A percentile compares a stretch with the other conserved stretches of the same genome.
These are phyloP conservation scores for Aspergillus campestris DNA, from an alignment of 495 filamentous ascomycete species.

Conservation along the genomic window DNA sequence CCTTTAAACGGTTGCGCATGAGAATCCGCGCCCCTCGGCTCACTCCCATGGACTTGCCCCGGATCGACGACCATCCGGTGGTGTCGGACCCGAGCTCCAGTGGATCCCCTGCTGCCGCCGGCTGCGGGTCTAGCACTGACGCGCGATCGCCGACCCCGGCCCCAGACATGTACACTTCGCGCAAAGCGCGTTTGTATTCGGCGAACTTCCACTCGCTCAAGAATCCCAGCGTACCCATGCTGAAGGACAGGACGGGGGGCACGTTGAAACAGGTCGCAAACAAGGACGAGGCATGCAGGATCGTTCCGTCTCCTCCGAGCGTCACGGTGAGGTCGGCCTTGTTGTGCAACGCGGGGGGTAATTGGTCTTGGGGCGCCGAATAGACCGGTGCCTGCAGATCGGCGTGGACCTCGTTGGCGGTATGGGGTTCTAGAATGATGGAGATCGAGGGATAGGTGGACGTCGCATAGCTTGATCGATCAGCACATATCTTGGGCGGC, in stretches of 20 bases:
- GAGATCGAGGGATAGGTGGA: slow-evolving; percentile 70
- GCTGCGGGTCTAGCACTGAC: slow-evolving; percentile 17
- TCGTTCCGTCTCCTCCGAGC: slow-evolving; percentile 91
- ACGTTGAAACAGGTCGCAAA: slow-evolving; percentile 77
- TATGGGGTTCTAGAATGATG: slow-evolving; percentile 72
- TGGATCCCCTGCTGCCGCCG: slow-evolving; percentile 9
- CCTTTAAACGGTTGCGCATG: slow-evolving; percentile 75
- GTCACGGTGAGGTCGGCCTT: slow-evolving; percentile 85
- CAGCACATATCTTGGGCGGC: slow-evolving; percentile 1
- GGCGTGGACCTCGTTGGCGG: slow-evolving; percentile 66
- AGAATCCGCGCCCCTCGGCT: slow-evolving; percentile 68
- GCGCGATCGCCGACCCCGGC: slow-evolving; percentile 48
- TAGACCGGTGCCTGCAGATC: slow-evolving; percentile 73
- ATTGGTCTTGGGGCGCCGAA: slow-evolving; percentile 26
- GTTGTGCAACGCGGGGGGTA: slow-evolving; percentile 35
- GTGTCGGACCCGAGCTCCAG: slow-evolving; percentile 21
- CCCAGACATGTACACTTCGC: slow-evolving; percentile 90
- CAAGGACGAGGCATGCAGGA: slow-evolving; percentile 81
- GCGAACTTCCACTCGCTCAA: slow-evolving; percentile 93
- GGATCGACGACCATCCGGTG: slow-evolving; percentile 61
- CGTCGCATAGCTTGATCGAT: slow-evolving; percentile 54
- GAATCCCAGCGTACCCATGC: slow-evolving; percentile 94
- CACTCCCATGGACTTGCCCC: slow-evolving; percentile 74
- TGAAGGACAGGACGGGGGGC: slow-evolving; percentile 89
- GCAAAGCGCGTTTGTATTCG: slow-evolving; percentile 82